Evolutionary conservation across 257 asterid genomes (phyloP), one percentile per base, ranked within the genome.

Genomic region (Verbascum thapsus): DNA sequence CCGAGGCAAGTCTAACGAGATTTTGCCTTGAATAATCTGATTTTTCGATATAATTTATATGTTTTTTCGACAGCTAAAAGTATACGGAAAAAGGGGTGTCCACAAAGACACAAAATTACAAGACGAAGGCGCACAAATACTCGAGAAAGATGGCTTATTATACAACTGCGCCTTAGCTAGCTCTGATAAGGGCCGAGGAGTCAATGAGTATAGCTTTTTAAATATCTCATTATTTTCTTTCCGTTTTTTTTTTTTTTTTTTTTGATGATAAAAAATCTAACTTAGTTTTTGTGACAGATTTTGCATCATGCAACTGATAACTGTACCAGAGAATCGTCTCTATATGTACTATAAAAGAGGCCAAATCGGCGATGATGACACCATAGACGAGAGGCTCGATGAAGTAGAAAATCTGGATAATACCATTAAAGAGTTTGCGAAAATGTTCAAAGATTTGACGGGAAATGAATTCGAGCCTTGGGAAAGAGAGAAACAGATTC

Each of bases 41-140:
- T n/a, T n/a, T n/a, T n/a, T n/a, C n/a, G n/a, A n/a, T n/a, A n/a
- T n/a, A n/a, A 9, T 1, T 16, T 8, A 0, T 39, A 51, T 30
- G 6, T 12, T 10, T 13, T 16, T 57, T 19, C 85, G n/a, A n/a
- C n/a, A 88, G 98, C 86, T 91, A 4, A 92, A 89, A 73, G 61
- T 92, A 4, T 89, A 40, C 9, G 99, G 99, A 12, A 92, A 89
- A 77, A 79, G 96, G 58, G 88, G 94, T 0, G 96, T 92, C 47
- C 97, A 92, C 68, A 85, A 83, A 75, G 95, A 87, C 70, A 76
- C 90, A 0, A 89, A 79, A 60, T 41, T 92, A 81, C 91, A 78
- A 65, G 83, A 85, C 5, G 70, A 63, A 40, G 95, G 94, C 10
- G 99, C 86, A 30, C 75, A 76, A 8, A 85, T 92, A 63, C 72